Percentiles rank a stretch among this genome's conserved stretches.
phyloP scores from a whole-genome alignment of 2,329 filamentous ascomycete species.

The Zalaria obscura region DNA sequence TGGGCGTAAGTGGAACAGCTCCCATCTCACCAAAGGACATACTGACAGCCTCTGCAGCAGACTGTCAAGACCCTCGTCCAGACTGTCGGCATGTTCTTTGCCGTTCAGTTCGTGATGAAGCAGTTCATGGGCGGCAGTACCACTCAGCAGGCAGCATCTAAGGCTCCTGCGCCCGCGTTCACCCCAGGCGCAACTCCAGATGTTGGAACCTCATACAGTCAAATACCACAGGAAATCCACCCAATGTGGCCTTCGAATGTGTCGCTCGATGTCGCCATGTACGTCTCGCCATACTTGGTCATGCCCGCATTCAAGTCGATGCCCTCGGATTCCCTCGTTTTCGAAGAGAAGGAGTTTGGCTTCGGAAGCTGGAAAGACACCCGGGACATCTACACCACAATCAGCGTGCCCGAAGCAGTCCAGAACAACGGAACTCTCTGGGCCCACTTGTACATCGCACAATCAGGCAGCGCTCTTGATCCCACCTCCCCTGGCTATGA shows the following conservation, averaged over 20 bases:
- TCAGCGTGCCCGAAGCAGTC: slow-evolving; percentile 62
- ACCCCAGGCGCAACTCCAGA: slow-evolving; percentile 1
- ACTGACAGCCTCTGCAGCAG: background rate
- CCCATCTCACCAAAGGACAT: background rate
- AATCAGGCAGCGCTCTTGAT: slow-evolving; percentile 63
- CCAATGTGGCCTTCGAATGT: slow-evolving; percentile 80
- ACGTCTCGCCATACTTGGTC: slow-evolving; percentile 62
- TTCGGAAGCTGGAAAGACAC: slow-evolving; percentile 68
- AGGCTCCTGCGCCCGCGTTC: slow-evolving; percentile 19
- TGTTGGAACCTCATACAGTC: slow-evolving; percentile 32
- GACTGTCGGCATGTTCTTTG: slow-evolving; percentile 44
- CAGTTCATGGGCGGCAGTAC: slow-evolving; percentile 33
- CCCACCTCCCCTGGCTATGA: slow-evolving; percentile 61
- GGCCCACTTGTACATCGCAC: slow-evolving; percentile 82
- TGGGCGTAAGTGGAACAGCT: background rate
- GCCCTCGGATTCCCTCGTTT: slow-evolving; percentile 53
- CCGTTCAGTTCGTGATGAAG: slow-evolving; percentile 42
- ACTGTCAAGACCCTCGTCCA: slow-evolving; percentile 27
- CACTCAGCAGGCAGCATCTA: slow-evolving; percentile 8
- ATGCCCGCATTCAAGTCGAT: slow-evolving; percentile 53
- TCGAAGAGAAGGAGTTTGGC: slow-evolving; percentile 68
- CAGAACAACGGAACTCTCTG: slow-evolving; percentile 89
- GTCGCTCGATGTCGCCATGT: slow-evolving; percentile 69
- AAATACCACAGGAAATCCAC: slow-evolving; percentile 55
- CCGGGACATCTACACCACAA: slow-evolving; percentile 61